Evolutionary conservation across 2,329 filamentous ascomycete genomes (phyloP), one percentile per base, ranked within the genome.

Genomic region (Aspergillus sojae): DNA sequence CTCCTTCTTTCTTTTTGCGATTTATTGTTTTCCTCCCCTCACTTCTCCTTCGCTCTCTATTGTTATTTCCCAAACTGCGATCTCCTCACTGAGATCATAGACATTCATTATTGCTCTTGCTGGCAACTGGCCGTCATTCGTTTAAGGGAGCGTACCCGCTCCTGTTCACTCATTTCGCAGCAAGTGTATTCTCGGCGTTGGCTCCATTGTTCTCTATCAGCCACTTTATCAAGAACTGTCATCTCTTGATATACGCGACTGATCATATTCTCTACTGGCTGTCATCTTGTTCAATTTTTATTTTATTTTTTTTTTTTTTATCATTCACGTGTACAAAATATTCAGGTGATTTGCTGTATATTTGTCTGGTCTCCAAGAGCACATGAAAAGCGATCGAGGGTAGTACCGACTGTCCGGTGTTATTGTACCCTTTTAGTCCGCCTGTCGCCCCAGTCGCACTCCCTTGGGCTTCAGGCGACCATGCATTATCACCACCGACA

Each of bases 131-230:
- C 71, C 68, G 66, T 68, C 73, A 64, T 65, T 75, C 69, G 61
- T 72, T 32, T 72, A 54, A 57, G 61, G 63, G 68, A 66, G 63
- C 67, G 41, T 56, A 23, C 30, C 53, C 60, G 63, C 68, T 64
- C 65, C 63, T 63, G 65, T 73, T 69, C 74, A 71, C 67, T 75
- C 72, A 60, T 75, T 74, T 50, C 45, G 59, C 62, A 39, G 45
- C 58, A 63, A 36, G 36, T 52, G 45, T 53, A 60, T 30, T 41
- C 46, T 57, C 56, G 52, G 32, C 50, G 32, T 60, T 45, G 60
- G 57, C 64, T 60, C 50, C 43, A 54, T 67, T 62, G 23, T 62
- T 58, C 61, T 21, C 32, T 59, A 52, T 21, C 45, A 23, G 52
- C 52, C 21, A 36, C 52, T 48, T 23, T 28, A 21, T 43, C 43